Base-by-base conservation (phyloP, 2,329 filamentous ascomycete species). In the Cladosporium sp. region DNA sequence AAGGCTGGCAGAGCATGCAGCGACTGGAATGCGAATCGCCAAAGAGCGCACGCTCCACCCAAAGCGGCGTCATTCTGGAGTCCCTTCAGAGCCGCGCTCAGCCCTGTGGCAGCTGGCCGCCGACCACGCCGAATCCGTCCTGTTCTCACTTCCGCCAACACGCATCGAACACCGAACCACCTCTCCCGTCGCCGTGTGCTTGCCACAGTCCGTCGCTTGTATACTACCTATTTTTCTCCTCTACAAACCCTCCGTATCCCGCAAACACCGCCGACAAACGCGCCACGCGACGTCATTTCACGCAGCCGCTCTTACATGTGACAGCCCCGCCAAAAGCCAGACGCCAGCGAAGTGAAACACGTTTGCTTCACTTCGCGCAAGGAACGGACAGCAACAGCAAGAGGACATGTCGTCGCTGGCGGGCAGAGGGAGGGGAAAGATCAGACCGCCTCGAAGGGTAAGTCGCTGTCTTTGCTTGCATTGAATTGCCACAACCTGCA, bases 391-490 rank as follows among this genome's bases (percentile, higher is more conserved):
- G n/a, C 35, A 38, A 13, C 28, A 38, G 16, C 46, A 14, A 34
- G 43, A 31, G 43, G 43, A 22, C 9, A 52, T 52, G 50, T 58
- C 63, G 42, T 64, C 80, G 75, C 70, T 76, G 57, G 74, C 80
- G 65, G 73, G 73, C 55, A 74, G 79, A 66, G 78, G 78, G 45
- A 74, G 77, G 56, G 74, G 77, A 42, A 86, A 84, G 66, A 87
- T 89, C 56, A 74, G 84, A 49, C 80, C 84, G 53, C 85, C 85
- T 34, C 75, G 83, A 66, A 77, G 81, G 69, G 85, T 88, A 76
- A 67, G 82, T 77, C 46, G 44, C 16, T 43, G 9, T 4, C 10
- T 11, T 32, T 28, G 3, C 5, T 11, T 18, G 34, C 16, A 28
- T 37, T 43, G 14, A 28, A 38, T 50, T 16, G 46, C 46, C 46